Base-by-base conservation (phyloP, 2,329 filamentous ascomycete genomes). In the Arthrobotrys sphaeroides region DNA sequence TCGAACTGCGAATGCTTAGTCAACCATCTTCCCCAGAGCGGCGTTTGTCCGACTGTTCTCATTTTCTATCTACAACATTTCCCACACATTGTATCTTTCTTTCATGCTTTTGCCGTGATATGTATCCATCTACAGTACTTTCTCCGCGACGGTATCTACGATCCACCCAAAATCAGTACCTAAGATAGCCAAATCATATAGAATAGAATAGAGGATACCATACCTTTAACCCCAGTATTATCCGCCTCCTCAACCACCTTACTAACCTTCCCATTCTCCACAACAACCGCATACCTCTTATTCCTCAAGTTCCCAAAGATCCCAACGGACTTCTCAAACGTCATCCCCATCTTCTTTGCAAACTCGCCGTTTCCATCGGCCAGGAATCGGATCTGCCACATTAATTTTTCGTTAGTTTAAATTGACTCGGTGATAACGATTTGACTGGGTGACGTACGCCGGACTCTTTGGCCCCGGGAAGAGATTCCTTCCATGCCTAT, bases 151-250 rank as follows among this genome's bases (percentile, higher is more conserved):
- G 18, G 72, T 64, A 38, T 65, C 64, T 75, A 59, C 3, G 47
- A 24, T 9, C n/a, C 7, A 5, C n/a, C 18, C 16, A 3, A 55
- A 55, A 16, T 55, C n/a, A 55, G 51, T 24, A 57, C 31, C n/a
- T n/a, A n/a, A n/a, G n/a, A n/a, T n/a, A n/a, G n/a, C n/a, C 2
- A 6, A 51, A 26, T 40, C 2, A 7, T 22, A 28, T 49, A 26
- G 18, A 36, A 67, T 12, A 10, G 18, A 55, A 38, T 9, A n/a
- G 5, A 43, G 33, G 36, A 59, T 77, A n/a, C n/a, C n/a, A 75
- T 28, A 79, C 79, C 78, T 36, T 77, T 77, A 16, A 79, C 74
- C 7, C 79, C 78, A 43, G 78, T 79, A 45, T 79, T 80, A 77
- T 80, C 79, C 2, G 78, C 78, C 62, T 80, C 79, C 40, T 77